A percentile compares a stretch with the other conserved stretches of the same genome.
Conservation (phyloP, 2,329 filamentous ascomycete genomes). For the Scedosporium dehoogii region DNA sequence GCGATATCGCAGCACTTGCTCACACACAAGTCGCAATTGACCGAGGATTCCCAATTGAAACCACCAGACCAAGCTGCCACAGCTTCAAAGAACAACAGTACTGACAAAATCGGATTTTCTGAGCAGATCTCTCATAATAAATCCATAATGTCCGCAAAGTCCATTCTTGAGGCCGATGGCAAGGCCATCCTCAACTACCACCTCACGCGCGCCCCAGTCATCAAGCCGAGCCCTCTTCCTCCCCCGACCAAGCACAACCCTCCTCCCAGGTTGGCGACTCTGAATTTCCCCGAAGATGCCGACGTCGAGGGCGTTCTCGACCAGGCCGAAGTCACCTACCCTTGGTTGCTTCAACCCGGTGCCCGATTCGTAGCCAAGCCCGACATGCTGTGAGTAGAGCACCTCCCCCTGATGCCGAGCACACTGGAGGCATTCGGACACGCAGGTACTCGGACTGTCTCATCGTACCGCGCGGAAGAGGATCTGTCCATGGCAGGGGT, state of each 20-base stretch:
- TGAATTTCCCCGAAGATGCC: constrained; percentile 86
- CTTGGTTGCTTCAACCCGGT: constrained; percentile 76
- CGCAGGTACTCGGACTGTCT: too few species aligned
- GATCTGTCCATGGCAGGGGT: background rate
- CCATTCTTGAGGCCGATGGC: constrained; percentile 97
- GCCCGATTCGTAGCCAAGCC: constrained; percentile 98
- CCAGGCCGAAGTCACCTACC: constrained; percentile 93
- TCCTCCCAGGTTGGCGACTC: constrained; percentile 77
- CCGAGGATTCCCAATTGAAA: too few species aligned
- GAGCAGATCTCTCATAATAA: constrained; percentile 13
- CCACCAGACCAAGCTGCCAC: background rate
- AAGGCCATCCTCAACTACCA: constrained; percentile 99
- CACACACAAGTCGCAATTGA: background rate
- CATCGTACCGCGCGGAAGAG: too few species aligned
- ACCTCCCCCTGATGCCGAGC: background rate
- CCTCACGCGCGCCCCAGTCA: constrained; percentile 91
- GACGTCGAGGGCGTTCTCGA: constrained; percentile 76
- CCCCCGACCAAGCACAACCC: constrained; percentile 80
- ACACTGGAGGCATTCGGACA: too few species aligned
- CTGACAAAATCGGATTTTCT: background rate
- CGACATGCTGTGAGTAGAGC: constrained; percentile 60
- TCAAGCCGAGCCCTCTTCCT: constrained; percentile 95
- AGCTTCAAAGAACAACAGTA: background rate
- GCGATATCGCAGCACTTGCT: background rate
- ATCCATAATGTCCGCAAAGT: constrained; percentile 57